Evolutionary conservation across 2,329 filamentous ascomycete genomes (phyloP), one percentile per base, ranked within the genome.

Genomic region (Xylaria sp.): DNA sequence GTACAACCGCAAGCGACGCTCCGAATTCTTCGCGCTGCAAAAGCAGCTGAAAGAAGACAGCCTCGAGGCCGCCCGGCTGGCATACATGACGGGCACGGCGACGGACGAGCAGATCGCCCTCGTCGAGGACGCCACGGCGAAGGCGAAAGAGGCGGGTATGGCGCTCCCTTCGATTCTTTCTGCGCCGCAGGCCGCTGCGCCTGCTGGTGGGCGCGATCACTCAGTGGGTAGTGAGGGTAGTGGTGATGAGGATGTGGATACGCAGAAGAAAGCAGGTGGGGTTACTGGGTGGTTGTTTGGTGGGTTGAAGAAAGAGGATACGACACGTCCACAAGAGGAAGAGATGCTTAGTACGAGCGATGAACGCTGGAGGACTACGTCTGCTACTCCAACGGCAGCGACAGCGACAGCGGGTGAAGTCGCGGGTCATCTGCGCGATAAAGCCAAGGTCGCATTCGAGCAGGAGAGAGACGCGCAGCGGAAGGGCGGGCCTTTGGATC

Each of bases 1-100:
- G 63, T 86, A 87, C 79, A 90, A 90, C 83, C 85, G 85, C 75
- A 85, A 86, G 80, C 86, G 87, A 75, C 87, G 86, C 75, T 81
- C 80, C 75, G 88, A 90, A 78, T 90, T 88, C 82, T 76, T 86
- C 75, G 84, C 86, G 67, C 82, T 86, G 64, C 86, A 89, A 76
- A 83, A 83, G 78, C 80, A 83, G 69, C 81, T 89, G 76, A 83
- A 85, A 61, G 83, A 82, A 74, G 86, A 89, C 80, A 82, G 83
- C 71, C 84, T 90, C 65, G 84, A 86, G 71, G 83, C 84, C 70
- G 88, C 88, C 60, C 87, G 88, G 36, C 80, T 90, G 20, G 87
- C 88, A 68, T 90, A 88, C 80, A 86, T 90, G 81, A 85, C 84
- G 70, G 86, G 86, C 76, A 82, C 83, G 43, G 88, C 88, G 31